Conservation (phyloP, 192 early-diverging fungal species). For the Entrophospora sp. region DNA sequence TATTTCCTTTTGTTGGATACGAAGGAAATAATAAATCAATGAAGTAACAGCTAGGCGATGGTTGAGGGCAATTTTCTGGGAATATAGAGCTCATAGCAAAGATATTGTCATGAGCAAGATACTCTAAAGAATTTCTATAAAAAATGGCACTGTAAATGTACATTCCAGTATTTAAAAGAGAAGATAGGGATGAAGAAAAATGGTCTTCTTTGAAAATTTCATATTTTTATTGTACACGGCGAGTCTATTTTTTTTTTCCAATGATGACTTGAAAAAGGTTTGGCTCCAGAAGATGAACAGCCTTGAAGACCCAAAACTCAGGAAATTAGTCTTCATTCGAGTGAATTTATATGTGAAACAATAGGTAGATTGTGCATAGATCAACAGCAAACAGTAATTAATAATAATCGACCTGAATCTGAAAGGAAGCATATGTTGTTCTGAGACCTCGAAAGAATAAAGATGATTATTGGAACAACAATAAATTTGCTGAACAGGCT, state of each 20-base stretch:
- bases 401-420: background rate
- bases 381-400: background rate
- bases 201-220: background rate
- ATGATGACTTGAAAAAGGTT: too few species aligned
- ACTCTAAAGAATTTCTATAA: too few species aligned
- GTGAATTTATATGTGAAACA: slow-evolving; percentile 19
- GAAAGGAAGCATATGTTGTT: background rate
- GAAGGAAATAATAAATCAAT: too few species aligned
- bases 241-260: too few species aligned
- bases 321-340: slow-evolving; percentile 7
- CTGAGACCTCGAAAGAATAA: background rate
- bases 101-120: too few species aligned
- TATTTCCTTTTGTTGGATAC: too few species aligned
- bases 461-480: slow-evolving; percentile 18
- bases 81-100: too few species aligned
- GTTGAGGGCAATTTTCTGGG: too few species aligned
- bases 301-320: background rate
- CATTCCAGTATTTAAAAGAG: too few species aligned
- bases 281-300: too few species aligned
- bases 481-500: slow-evolving; percentile 16
- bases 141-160: too few species aligned
- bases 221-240: background rate
- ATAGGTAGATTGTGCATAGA: slow-evolving; percentile 3
- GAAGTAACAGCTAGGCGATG: too few species aligned
- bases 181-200: background rate